Base-by-base conservation (phyloP, 345 rosid genomes). In the Clausena lansium region DNA sequence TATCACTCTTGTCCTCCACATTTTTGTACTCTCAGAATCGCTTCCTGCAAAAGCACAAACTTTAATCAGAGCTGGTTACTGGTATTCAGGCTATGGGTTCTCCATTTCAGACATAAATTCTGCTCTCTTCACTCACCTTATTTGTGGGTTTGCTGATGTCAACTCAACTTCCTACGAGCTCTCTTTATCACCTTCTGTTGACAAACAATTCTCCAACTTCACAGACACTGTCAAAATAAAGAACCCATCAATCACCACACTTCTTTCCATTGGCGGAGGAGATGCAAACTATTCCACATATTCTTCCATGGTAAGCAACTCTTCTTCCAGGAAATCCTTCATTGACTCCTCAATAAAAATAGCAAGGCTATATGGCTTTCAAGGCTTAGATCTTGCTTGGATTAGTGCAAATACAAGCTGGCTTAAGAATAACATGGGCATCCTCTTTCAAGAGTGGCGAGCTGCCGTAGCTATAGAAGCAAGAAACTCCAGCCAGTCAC, bases 331-430 rank as follows among this genome's bases (percentile, higher is more conserved):
- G 52, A 81, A 81, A 50, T 82, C 82, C 2, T 63, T 74, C 2
- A 36, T 58, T 57, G 52, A 35, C n/a, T 33, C 75, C 15, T 72
- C 50, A 22, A 35, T 72, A 24, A 58, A 35, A 17, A 7, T 7
- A 27, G 59, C 59, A 19, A 45, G 59, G 30, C n/a, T 25, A 0
- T 47, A 69, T 45, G 73, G 73, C 58, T 77, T 70, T 24, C 47
- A 78, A 3, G 85, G 88, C 58, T 76, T 80, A 1, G 88, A 83
- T 11, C 68, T 85, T n/a, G 66, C 50, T 6, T 77, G 79, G 82
- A 30, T 0, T 9, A 7, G 2, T 22, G 71, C 82, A 22, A 68
- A 63, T 11, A 65, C 74, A 10, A 8, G 60, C 5, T 63, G 64
- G 8, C 75, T 70, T 7, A 24, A 74, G 45, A 0, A 4, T 9